Conservation (phyloP, 257 asterid species). For the Vinca minor region DNA sequence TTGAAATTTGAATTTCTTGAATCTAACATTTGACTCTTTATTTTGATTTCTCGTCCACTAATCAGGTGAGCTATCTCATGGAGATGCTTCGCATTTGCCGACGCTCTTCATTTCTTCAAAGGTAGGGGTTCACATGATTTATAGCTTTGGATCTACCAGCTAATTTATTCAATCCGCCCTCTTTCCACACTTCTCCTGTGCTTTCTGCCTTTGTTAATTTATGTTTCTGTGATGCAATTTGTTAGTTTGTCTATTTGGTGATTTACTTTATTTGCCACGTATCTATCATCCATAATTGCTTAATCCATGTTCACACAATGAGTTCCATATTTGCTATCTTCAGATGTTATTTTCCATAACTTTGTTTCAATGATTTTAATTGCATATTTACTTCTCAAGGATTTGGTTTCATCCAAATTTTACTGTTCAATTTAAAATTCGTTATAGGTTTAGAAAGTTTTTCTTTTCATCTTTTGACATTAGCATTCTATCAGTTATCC, state of each 20-base stretch:
- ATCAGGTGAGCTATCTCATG: constrained; percentile 98
- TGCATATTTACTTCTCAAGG: background rate
- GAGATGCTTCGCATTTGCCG: constrained; percentile 72
- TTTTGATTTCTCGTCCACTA: constrained; percentile 7
- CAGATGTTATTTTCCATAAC: background rate
- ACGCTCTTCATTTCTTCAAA: constrained; percentile 75
- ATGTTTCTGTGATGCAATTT: background rate
- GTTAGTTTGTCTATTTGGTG: background rate
- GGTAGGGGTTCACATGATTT: constrained; percentile 35
- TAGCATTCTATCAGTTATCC: background rate
- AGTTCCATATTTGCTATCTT: background rate
- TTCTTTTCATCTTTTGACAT: background rate
- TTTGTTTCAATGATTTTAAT: background rate
- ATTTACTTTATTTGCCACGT: too few relatives aligned
- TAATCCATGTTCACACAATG: background rate
- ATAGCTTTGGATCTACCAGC: background rate
- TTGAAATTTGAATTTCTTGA: background rate
- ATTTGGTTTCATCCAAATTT: constrained; percentile 9
- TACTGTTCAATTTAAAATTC: constrained; percentile 28
- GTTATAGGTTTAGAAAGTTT: constrained; percentile 67
- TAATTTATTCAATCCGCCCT: background rate
- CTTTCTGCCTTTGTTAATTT: constrained; percentile 3
- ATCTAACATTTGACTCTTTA: background rate
- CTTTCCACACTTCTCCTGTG: background rate
- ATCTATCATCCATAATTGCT: too few relatives aligned